A percentile compares a stretch with the other conserved stretches of the same genome.
Evolutionary conservation across 177 flowering plant genomes (phyloP).

Genomic region (Vitis hybrid): DNA sequence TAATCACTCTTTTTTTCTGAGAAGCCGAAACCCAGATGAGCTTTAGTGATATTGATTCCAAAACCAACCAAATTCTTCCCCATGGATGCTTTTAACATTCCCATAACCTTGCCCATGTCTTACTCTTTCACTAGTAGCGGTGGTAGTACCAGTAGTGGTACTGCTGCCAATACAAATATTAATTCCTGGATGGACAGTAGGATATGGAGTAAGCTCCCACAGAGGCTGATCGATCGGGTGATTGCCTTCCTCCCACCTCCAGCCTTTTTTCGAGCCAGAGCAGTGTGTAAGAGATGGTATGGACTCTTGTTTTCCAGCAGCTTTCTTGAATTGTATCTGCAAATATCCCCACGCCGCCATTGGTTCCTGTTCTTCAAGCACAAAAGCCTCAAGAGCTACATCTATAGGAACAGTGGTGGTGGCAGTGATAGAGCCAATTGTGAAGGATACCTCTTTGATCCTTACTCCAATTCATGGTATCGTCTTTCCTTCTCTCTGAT

Average conservation of each 20-base stretch:
- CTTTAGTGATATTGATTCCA: too few relatives aligned
- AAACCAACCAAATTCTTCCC: neutral
- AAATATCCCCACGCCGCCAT: constrained; percentile 46
- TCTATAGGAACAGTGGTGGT: constrained; percentile 27
- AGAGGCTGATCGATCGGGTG: constrained; percentile 62
- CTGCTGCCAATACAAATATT: neutral
- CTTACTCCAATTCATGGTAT: constrained; percentile 57
- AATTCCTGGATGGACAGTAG: constrained; percentile 70
- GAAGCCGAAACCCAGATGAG: too few relatives aligned
- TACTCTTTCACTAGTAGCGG: constrained; percentile 21
- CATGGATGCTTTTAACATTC: constrained; percentile 40
- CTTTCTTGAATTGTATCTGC: constrained; percentile 67
- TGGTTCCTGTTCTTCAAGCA: constrained; percentile 84
- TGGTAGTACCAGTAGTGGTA: constrained; percentile 5
- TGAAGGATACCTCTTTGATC: constrained; percentile 71
- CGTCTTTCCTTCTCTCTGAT: constrained; percentile 42
- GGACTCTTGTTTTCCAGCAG: constrained; percentile 62
- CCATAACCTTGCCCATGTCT: constrained; percentile 24
- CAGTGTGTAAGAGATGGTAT: constrained; percentile 87
- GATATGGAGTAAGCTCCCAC: constrained; percentile 85
- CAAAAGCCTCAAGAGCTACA: constrained; percentile 34
- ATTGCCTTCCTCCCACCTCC: constrained; percentile 85
- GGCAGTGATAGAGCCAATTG: neutral
- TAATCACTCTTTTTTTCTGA: too few relatives aligned
- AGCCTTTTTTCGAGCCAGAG: constrained; percentile 75